Evolutionary conservation across 768 basidiomycete genomes (phyloP), one percentile per base, ranked within the genome.

Genomic region (Clitopilus hobsonii): DNA sequence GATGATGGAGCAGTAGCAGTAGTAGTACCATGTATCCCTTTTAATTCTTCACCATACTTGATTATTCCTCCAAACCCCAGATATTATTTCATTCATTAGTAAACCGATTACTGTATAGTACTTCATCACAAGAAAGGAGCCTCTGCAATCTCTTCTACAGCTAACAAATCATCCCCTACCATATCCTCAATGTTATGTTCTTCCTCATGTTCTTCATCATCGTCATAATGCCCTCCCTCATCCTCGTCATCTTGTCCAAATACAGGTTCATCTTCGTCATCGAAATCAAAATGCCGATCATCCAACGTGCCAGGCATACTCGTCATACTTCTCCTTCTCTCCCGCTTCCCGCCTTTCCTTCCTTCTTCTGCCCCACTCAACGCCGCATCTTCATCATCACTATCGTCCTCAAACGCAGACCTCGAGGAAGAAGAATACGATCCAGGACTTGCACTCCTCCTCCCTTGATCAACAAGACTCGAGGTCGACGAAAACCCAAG

Each of bases 281-380:
- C 80, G 58, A 81, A 68, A 14, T 73, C 81, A 58, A 84, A 82
- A 49, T 81, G 73, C 63, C 78, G 74, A 58, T 86, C 81, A 56
- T 87, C 83, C 56, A 93, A 69, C 20, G 89, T 88, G 26, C 92
- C 92, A 11, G 91, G 92, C 88, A 95, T 93, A 64, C 91, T 93
- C 38, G 83, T 82, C 68, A 88, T 81, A 59, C 91, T 91, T 63
- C 80, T 75, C 58, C 79, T 75, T 58, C 87, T 73, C 52, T 66
- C 60, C 36, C 79, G 65, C 56, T 68, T 71, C 55, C 68, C 65
- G 60, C 71, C 67, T 66, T 69, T 73, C 61, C 67, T 68, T 30
- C 67, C 70, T 28, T 65, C 71, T 14, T 77, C 80, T 22, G 73
- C 69, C 11, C 69, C 65, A 5, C 69, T 68, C 20, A 76, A 77